Base-by-base conservation (phyloP, 768 basidiomycete genomes). In the Leccinum aurantiacum region DNA sequence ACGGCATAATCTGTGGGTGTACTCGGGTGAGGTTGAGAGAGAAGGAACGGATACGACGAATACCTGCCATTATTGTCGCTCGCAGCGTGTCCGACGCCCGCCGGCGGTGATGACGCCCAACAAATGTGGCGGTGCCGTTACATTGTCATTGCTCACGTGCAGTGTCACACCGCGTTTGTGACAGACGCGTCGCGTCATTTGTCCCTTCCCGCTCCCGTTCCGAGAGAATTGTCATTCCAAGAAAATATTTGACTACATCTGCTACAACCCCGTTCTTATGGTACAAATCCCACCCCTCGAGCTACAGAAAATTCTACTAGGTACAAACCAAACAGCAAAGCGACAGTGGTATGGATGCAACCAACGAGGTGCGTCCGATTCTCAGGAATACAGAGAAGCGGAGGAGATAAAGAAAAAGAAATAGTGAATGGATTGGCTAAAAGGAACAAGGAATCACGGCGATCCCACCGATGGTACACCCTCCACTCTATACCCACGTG, bases 1-100 rank as follows among this genome's bases (percentile, higher is more conserved):
- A 88, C 82, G 15, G 86, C 71, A 68, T 94, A 90, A 64, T 94
- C 93, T 88, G 29, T 46, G 10, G 9, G 1, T n/a, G 44, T 46
- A 19, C 2, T 46, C 5, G 44, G 4, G 44, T 17, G 1, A 48
- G 22, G 8, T 24, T 31, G 33, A 50, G 10, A 46, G 29, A 57
- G 6, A 17, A 48, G 27, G 10, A 5, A 24, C 15, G 22, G 29
- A 58, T n/a, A 19, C 29, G 15, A 50, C 44, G 56, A 59, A 58
- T 63, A 69, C 68, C 68, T 69, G 61, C 63, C 68, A 69, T 10
- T 15, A 69, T 10, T 15, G 25, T 22, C 19, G 50, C 14, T 49
- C 19, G 15, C 19, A 19, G 46, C 37, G 57, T 52, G 54, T 50
- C 35, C 15, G 19, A 46, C 33, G 41, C 35, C 33, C 35, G 46